Evolutionary conservation across 108 stramenopile genomes (phyloP).

Genomic region (Skeletonema menzelii): DNA sequence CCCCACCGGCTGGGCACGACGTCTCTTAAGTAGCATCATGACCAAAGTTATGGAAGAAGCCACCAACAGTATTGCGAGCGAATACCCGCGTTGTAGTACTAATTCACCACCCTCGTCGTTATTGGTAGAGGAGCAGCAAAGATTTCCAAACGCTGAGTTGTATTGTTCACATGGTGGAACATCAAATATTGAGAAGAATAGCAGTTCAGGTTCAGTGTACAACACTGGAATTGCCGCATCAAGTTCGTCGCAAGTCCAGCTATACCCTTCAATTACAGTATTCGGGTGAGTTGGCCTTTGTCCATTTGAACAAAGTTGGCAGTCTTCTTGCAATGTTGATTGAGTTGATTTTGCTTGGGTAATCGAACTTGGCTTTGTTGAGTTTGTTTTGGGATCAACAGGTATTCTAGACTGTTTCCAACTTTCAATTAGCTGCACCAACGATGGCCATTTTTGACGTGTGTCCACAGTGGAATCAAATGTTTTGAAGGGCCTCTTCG

Average conservation of each 20-base stretch:
- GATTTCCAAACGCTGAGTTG: neutral
- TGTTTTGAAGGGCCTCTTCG: neutral
- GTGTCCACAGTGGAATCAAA: neutral
- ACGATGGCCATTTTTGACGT: neutral
- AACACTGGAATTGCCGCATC: slow-evolving; percentile 8
- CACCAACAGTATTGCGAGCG: neutral
- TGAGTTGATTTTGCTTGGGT: neutral
- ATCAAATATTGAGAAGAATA: neutral
- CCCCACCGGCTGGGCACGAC: neutral
- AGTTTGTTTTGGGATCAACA: neutral
- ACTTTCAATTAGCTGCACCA: neutral
- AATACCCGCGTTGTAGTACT: neutral
- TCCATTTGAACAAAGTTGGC: neutral
- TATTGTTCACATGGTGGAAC: slow-evolving; percentile 1
- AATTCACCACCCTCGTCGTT: neutral
- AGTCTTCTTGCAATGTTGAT: neutral
- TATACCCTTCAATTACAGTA: neutral
- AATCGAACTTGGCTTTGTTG: no score
- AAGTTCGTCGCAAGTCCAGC: slow-evolving; percentile 4
- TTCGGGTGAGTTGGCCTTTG: neutral
- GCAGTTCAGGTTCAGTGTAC: neutral
- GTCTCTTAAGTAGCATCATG: neutral
- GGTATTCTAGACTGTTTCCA: neutral
- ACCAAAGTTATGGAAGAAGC: neutral
- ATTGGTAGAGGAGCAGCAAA: neutral